Evolutionary conservation across 139 green algal genomes (phyloP), one percentile per base, ranked within the genome.

Genomic region (Chlorella sp.): DNA sequence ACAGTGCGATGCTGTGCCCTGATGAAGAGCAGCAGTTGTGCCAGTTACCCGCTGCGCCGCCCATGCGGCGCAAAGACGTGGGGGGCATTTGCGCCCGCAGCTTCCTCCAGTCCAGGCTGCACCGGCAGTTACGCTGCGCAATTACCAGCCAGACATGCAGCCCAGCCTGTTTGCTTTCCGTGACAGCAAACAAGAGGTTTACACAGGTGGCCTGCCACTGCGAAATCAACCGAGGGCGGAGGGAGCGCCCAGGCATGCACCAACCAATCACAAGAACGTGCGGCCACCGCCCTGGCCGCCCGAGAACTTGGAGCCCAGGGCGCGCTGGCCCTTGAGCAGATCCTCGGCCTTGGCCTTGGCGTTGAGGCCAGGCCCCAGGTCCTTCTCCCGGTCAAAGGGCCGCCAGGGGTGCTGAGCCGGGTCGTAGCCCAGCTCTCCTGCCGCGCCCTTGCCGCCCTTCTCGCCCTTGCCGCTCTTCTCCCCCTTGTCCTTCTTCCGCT

Each of bases 301-400:
- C 36, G 36, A 40, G 73, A 94, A 93, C 62, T 86, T 91, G 78
- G 38, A 80, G 24, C 72, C 79, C 54, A 95, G 58, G 0, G 56
- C 81, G 0, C 76, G 86, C 5, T 80, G 80, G 69, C 82, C 88
- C 56, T 94, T 92, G 26, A 96, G 81, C 58, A 95, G 74, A 3
- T 93, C 77, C 36, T 91, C 78, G 20, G 89, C 76, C 62, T 65
- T 91, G 43, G 76, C 76, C 41, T 84, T 79, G 40, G 41, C 46
- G 16, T 65, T 76, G 9, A 85, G 73, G 1, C 81, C 88, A 4
- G 90, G 75, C 14, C 89, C 87, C 62, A 97, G 56, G 80, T 89
- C 94, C 72, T 89, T 93, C n/a, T 97, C 94, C 0, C 94, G 83
- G 87, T 96, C 93, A 85, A 95, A 97, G 0, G 93, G 94, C 65